phyloP scores from a whole-genome alignment of 352 stramenopile genomes.

The Phytophthora sojae region DNA sequence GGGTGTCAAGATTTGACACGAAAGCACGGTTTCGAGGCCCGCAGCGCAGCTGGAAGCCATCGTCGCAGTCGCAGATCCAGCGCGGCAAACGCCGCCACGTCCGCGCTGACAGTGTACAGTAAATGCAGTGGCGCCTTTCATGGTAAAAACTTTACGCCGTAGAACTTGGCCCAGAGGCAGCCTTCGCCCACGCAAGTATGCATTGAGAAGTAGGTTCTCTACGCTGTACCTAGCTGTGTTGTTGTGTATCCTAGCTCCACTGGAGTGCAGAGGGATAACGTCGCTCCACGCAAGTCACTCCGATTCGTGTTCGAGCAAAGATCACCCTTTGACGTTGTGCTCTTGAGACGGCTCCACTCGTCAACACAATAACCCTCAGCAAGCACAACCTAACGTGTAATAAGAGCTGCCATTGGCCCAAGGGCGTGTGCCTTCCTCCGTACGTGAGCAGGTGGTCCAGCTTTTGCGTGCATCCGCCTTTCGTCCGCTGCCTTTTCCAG shows the following conservation, averaged over 20 bases:
- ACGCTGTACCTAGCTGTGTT: too few relatives aligned
- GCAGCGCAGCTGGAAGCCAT: constrained; percentile 10
- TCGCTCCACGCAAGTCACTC: constrained; percentile 2
- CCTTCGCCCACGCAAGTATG: too few relatives aligned
- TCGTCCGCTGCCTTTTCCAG: neutral
- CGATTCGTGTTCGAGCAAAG: neutral
- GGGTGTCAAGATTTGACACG: constrained; percentile 11
- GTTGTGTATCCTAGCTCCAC: too few relatives aligned
- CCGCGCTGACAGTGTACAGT: neutral
- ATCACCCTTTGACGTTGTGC: constrained; percentile 18
- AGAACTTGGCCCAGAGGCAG: neutral
- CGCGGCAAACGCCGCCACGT: neutral
- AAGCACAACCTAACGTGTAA: neutral
- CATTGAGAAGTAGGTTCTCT: too few relatives aligned
- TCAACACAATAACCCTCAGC: constrained; percentile 18
- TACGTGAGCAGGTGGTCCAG: constrained; percentile 17
- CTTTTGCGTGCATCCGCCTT: constrained; percentile 15
- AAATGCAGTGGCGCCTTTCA: neutral
- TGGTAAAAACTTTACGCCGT: neutral
- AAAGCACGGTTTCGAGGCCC: constrained; percentile 12
- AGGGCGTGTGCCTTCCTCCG: constrained; percentile 20
- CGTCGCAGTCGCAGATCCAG: neutral
- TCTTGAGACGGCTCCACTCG: constrained; percentile 19
- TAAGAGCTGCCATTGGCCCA: constrained; percentile 24
- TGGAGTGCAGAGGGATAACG: constrained; percentile 9